Evolutionary conservation across 768 basidiomycete genomes (phyloP).

Genomic region (Pleurotus platypus): DNA sequence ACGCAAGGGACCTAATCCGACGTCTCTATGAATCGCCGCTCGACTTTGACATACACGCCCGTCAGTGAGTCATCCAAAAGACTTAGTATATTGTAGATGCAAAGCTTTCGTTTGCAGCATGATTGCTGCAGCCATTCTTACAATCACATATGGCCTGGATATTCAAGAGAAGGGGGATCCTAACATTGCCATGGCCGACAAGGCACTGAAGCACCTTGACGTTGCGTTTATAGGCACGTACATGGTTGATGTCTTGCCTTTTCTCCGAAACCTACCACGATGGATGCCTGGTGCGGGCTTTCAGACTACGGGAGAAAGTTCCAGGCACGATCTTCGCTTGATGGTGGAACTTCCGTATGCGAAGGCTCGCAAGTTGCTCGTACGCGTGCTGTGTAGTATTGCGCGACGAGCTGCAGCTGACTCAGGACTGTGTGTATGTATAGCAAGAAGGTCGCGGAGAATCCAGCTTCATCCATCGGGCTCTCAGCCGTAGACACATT

Average conservation of each 20-base stretch:
- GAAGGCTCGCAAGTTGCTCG: constrained; percentile 22
- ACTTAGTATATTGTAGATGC: neutral
- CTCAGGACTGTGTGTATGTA: neutral
- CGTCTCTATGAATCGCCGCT: constrained; percentile 30
- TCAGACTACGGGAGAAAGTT: neutral
- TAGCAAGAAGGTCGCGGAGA: neutral
- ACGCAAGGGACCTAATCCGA: constrained; percentile 27
- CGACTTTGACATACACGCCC: constrained; percentile 28
- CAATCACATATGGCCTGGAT: neutral
- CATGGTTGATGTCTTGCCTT: neutral
- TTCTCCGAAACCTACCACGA: neutral
- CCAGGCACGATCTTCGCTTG: neutral
- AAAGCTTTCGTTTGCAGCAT: constrained; percentile 11
- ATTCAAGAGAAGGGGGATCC: neutral
- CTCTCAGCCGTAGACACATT: neutral
- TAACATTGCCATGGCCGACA: neutral
- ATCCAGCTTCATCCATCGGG: neutral
- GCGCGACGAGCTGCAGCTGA: neutral
- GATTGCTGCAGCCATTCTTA: neutral
- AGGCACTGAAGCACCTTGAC: neutral
- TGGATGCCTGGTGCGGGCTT: neutral
- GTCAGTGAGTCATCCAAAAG: constrained; percentile 28
- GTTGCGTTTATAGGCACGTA: neutral
- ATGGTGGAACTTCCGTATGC: neutral
- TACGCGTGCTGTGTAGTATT: constrained; percentile 8